A percentile compares a stretch with the other conserved stretches of the same genome.
Evolutionary conservation across 495 filamentous ascomycete species (phyloP).

Genomic region (Penicillium argentinense): DNA sequence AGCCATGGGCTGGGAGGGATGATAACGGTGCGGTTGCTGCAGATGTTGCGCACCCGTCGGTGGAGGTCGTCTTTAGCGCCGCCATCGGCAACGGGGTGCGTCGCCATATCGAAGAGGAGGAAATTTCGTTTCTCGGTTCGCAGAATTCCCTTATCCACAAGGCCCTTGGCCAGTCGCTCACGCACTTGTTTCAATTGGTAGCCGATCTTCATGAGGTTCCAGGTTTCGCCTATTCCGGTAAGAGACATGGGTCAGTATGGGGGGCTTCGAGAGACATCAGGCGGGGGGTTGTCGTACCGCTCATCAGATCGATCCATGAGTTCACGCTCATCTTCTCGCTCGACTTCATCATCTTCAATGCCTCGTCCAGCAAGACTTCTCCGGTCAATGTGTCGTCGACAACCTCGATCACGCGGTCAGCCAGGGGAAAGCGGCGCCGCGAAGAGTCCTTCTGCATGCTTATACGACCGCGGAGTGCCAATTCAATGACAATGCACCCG

Average conservation of each 20-base stretch:
- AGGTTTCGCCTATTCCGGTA: conserved; percentile 77
- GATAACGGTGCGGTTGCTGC: conserved; percentile 92
- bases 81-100: conserved; percentile 95
- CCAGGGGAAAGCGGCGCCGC: conserved; percentile 84
- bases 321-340: conserved; percentile 99
- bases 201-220: conserved; percentile 99
- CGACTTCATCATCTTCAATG: conserved; percentile 99
- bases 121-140: conserved; percentile 99
- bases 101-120: conserved; percentile 99
- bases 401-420: conserved; percentile 93
- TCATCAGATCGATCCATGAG: conserved; percentile 98
- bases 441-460: conserved; percentile 98
- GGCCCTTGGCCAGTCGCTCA: conserved; percentile 94
- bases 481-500: conserved; percentile 96
- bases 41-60: conserved; percentile 83
- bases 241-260: conserved; percentile 19
- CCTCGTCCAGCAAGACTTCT: conserved; percentile 93
- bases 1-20: conserved; percentile 80
- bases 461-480: conserved; percentile 92
- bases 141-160: conserved; percentile 97
- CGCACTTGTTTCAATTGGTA: conserved; percentile 99
- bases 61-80: conserved; percentile 97
- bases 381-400: conserved; percentile 96
- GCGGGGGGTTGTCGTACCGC: conserved; percentile 58
- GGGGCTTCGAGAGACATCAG: neutral